Percentiles rank a stretch among this genome's conserved stretches.
Evolutionary conservation across 1,284 basidiomycete species (phyloP).

Genomic region (Marasmius sp.): DNA sequence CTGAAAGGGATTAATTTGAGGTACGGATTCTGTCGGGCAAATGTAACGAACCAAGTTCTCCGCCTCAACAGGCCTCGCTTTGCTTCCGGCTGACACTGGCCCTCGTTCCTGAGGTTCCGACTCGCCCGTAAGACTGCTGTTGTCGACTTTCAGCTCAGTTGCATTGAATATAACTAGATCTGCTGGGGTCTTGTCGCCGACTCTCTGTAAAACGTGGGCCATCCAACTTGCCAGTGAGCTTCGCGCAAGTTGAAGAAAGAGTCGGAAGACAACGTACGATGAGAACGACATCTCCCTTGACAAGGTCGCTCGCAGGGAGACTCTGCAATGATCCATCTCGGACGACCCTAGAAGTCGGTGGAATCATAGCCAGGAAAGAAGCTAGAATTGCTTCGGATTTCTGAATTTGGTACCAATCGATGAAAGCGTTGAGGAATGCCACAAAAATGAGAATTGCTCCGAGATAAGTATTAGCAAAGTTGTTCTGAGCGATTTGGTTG

Average conservation of each 20-base stretch:
- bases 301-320: slow-evolving; percentile 63
- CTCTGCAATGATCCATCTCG: slow-evolving; percentile 57
- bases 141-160: slow-evolving; percentile 67
- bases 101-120: slow-evolving; percentile 66
- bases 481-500: slow-evolving; percentile 36
- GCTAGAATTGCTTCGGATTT: slow-evolving; percentile 71
- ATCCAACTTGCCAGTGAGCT: not conserved
- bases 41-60: slow-evolving; percentile 47
- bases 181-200: slow-evolving; percentile 70
- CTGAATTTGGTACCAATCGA: slow-evolving; percentile 72
- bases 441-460: slow-evolving; percentile 69
- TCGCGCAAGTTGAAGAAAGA: not conserved
- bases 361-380: slow-evolving; percentile 72
- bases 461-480: slow-evolving; percentile 67
- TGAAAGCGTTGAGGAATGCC: slow-evolving; percentile 67
- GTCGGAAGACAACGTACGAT: slow-evolving; percentile 44
- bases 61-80: slow-evolving; percentile 55
- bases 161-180: slow-evolving; percentile 60
- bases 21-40: slow-evolving; percentile 9
- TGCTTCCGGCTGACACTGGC: slow-evolving; percentile 45
- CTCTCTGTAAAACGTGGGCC: slow-evolving; percentile 38
- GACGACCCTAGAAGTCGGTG: slow-evolving; percentile 63
- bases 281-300: slow-evolving; percentile 69
- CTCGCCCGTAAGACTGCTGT: slow-evolving; percentile 69
- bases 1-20: slow-evolving; percentile 27